Conservation (phyloP, 345 rosid genomes). For the Barbarea vulgaris region DNA sequence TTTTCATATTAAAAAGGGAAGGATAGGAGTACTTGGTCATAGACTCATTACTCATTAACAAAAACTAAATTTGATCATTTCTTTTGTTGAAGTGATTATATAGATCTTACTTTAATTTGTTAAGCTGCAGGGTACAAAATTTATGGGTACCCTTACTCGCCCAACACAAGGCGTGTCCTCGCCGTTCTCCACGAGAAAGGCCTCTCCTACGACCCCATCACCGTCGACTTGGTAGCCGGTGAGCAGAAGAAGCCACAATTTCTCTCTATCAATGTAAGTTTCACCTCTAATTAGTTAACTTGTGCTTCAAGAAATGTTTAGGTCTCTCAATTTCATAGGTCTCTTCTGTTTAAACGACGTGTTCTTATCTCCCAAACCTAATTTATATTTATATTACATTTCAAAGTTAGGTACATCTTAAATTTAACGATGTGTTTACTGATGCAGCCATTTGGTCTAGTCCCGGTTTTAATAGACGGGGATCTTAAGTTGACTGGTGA, state of each 20-base stretch:
- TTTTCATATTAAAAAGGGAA: too few species aligned
- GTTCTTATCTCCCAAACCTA: not conserved
- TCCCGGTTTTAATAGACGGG: slow-evolving; percentile 66
- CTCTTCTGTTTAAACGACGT: not conserved
- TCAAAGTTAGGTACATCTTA: not conserved
- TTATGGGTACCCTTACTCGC: slow-evolving; percentile 32
- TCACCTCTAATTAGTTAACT: not conserved
- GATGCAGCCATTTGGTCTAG: slow-evolving; percentile 72
- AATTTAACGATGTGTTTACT: not conserved
- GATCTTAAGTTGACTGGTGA: slow-evolving; percentile 63
- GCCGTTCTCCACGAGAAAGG: slow-evolving; percentile 40
- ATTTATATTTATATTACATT: too few species aligned
- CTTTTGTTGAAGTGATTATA: not conserved
- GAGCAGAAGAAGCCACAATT: slow-evolving; percentile 28
- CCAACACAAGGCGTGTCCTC: slow-evolving; percentile 37
- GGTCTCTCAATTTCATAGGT: not conserved
- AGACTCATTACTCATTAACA: not conserved
- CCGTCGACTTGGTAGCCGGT: slow-evolving; percentile 23
- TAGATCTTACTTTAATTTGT: not conserved
- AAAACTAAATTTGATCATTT: not conserved
- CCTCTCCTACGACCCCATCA: slow-evolving; percentile 22
- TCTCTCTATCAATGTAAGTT: slow-evolving; percentile 31
- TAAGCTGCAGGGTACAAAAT: slow-evolving; percentile 23
- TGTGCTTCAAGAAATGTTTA: not conserved
- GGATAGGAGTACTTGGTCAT: not conserved